Evolutionary conservation across 768 basidiomycete genomes (phyloP).

Genomic region (Coprinellus micaceus): DNA sequence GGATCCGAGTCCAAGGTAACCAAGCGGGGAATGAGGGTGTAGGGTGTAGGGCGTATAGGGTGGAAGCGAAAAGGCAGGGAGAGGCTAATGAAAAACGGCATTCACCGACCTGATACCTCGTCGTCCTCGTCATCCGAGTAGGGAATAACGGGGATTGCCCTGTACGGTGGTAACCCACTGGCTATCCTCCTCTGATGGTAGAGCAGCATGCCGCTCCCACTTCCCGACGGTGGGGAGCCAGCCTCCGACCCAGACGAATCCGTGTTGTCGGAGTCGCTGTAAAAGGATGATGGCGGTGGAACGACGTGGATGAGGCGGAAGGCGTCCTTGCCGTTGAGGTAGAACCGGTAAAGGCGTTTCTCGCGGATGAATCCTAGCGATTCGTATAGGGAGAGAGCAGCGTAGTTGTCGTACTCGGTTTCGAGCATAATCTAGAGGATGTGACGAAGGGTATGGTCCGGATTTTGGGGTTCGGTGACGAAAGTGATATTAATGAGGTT

Average conservation of each 20-base stretch:
- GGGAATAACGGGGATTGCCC: slow-evolving; percentile 42
- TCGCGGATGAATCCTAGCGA: slow-evolving; percentile 93
- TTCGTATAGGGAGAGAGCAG: slow-evolving; percentile 86
- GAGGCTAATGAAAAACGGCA: background rate
- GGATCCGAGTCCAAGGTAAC: no score
- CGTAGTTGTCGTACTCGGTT: slow-evolving; percentile 90
- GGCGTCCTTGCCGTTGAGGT: slow-evolving; percentile 96
- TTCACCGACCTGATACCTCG: slow-evolving; percentile 34
- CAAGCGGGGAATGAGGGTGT: no score
- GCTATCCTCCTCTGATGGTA: slow-evolving; percentile 3
- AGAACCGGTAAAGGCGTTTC: slow-evolving; percentile 92
- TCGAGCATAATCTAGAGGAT: slow-evolving; percentile 78
- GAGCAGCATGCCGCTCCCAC: slow-evolving; percentile 8
- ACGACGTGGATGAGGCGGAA: slow-evolving; percentile 75
- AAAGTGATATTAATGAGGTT: background rate
- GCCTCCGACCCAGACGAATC: slow-evolving; percentile 24
- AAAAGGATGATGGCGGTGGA: slow-evolving; percentile 24
- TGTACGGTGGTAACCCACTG: slow-evolving; percentile 28
- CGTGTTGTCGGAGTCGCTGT: slow-evolving; percentile 30
- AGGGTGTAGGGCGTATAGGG: background rate
- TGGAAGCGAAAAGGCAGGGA: background rate
- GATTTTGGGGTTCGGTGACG: background rate
- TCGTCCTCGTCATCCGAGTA: slow-evolving; percentile 46
- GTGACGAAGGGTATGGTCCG: background rate
- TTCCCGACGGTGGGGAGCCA: slow-evolving; percentile 20